Conservation (phyloP, 352 stramenopile genomes). For the Pythium sukuiense region DNA sequence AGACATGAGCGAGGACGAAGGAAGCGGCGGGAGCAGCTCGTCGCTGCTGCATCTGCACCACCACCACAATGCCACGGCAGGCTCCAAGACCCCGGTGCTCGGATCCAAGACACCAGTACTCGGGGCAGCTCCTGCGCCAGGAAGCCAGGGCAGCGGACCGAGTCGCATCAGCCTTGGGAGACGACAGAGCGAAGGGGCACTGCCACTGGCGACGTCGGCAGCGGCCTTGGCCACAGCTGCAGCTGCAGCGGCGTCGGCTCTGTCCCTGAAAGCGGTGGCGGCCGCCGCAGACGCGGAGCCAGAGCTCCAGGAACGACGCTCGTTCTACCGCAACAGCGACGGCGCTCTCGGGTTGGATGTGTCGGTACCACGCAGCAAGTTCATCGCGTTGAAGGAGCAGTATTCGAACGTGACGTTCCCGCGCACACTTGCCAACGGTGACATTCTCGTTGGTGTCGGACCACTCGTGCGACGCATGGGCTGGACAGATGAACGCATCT, state of each 20-base stretch:
- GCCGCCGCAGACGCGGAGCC: background rate
- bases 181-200: background rate
- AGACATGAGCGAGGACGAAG: conserved; percentile 36
- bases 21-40: conserved; percentile 1
- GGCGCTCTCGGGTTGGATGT: background rate
- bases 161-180: background rate
- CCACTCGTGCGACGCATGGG: conserved; percentile 76
- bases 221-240: background rate
- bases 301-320: conserved; percentile 9
- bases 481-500: conserved; percentile 82
- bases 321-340: conserved; percentile 23
- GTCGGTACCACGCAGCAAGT: conserved; percentile 16
- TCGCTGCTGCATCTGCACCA: conserved; percentile 5
- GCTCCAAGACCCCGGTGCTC: conserved; percentile 15
- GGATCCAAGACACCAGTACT: background rate
- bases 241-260: background rate
- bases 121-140: background rate
- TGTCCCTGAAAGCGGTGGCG: background rate
- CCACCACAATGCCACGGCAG: background rate
- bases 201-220: background rate
- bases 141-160: background rate
- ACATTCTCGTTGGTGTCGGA: conserved; percentile 71
- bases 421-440: conserved; percentile 67
- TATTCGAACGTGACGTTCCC: conserved; percentile 81
- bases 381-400: conserved; percentile 52